phyloP scores from a whole-genome alignment of 2,329 filamentous ascomycete genomes.

The Penicillium sp. region DNA sequence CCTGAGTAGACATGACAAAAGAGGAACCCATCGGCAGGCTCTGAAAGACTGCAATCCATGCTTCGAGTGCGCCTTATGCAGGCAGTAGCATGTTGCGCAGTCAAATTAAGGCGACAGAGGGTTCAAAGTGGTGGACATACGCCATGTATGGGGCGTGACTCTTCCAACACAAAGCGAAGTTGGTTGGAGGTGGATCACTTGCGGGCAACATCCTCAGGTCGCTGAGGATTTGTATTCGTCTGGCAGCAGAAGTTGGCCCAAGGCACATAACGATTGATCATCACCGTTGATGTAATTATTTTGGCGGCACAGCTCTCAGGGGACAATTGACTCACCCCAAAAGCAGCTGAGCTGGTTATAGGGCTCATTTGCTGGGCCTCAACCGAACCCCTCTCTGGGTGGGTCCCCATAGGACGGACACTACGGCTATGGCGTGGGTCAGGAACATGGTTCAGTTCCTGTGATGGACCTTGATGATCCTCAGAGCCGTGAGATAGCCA shows the following conservation, averaged over 20 bases:
- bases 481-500: not conserved
- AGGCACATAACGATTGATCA: slow-evolving; percentile 11
- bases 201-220: slow-evolving; percentile 17
- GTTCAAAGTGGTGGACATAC: slow-evolving; percentile 13
- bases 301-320: not conserved
- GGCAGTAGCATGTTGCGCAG: slow-evolving; percentile 7
- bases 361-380: slow-evolving; percentile 6
- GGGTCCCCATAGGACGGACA: slow-evolving; percentile 8
- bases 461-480: slow-evolving; percentile 12
- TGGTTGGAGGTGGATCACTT: slow-evolving; percentile 34
- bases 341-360: slow-evolving; percentile 1
- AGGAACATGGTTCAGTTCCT: slow-evolving; percentile 10
- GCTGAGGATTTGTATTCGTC: not conserved
- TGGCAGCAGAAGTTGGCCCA: slow-evolving; percentile 3
- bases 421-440: slow-evolving; percentile 9
- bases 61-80: slow-evolving; percentile 21
- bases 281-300: not conserved
- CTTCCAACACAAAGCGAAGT: slow-evolving; percentile 26
- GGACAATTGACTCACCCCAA: slow-evolving; percentile 16
- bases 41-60: slow-evolving; percentile 6
- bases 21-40: slow-evolving; percentile 6
- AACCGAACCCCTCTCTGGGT: slow-evolving; percentile 7
- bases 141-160: slow-evolving; percentile 19
- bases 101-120: slow-evolving; percentile 21
- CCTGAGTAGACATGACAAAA: slow-evolving; percentile 15